A percentile compares a stretch with the other conserved stretches of the same genome.
Evolutionary conservation across 192 early-diverging fungal genomes (phyloP).

Genomic region (Linnemannia elongata): DNA sequence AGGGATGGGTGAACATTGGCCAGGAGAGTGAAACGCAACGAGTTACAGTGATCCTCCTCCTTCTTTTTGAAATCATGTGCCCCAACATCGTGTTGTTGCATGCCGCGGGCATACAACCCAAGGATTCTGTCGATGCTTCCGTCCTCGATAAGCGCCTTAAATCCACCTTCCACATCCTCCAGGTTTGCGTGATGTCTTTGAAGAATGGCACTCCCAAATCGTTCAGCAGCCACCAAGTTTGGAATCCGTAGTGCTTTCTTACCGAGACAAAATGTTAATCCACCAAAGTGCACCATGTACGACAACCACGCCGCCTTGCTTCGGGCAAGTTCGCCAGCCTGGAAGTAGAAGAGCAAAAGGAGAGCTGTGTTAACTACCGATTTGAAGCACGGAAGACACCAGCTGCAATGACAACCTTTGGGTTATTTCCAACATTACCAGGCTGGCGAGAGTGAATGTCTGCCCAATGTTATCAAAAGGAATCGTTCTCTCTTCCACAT

Average conservation of each 20-base stretch:
- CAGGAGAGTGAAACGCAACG: conserved; percentile 37
- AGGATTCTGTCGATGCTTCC: conserved; percentile 27
- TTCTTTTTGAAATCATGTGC: conserved; percentile 31
- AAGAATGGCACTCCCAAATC: conserved; percentile 37
- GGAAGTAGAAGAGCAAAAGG: no score
- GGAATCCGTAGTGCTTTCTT: conserved; percentile 46
- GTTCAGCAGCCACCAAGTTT: conserved; percentile 39
- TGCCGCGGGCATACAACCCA: conserved; percentile 24
- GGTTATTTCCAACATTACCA: conserved; percentile 31
- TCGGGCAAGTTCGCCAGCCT: conserved; percentile 24
- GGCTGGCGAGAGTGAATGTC: conserved; percentile 22
- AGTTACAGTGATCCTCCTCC: conserved; percentile 48
- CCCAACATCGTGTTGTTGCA: conserved; percentile 19
- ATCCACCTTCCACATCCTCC: conserved; percentile 34
- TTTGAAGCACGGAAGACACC: no score
- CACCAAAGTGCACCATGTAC: conserved; percentile 8
- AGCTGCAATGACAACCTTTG: conserved; percentile 7
- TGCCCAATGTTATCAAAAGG: conserved; percentile 22
- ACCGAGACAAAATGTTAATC: conserved; percentile 34
- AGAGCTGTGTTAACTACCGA: no score
- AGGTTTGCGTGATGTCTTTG: conserved; percentile 16
- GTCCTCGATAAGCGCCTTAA: conserved; percentile 11
- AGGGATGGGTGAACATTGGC: conserved; percentile 46
- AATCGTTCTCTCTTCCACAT: conserved; percentile 26
- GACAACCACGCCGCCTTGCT: conserved; percentile 31